Evolutionary conservation across 257 asterid genomes (phyloP), one percentile per base, ranked within the genome.

Genomic region (Nyctanthes arbortristis): DNA sequence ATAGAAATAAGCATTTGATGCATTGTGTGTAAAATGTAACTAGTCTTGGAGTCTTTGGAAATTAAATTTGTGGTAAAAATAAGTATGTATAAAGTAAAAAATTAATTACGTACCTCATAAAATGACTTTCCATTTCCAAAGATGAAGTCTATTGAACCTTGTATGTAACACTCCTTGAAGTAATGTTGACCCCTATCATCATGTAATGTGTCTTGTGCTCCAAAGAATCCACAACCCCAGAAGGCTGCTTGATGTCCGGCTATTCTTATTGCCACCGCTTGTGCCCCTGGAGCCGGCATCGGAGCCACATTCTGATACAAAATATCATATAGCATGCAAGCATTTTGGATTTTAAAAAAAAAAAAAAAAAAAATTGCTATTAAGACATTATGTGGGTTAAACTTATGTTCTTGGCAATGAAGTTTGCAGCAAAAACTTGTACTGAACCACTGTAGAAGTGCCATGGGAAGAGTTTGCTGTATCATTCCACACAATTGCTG

Each of bases 211-310:
- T 91, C 99, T 47, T 93, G 97, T 4, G 97, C 96, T 71, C 97
- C 97, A 22, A 93, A 91, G 82, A 93, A 93, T 24, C 99, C 97
- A 29, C 99, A 93, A 1, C 99, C 97, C 90, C 91, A 86, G 58
- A 91, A 93, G 0, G 94, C 96, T 0, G 97, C 89, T 75, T 77
- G 73, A 45, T 93, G 97, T 47, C 96, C 99, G 0, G 80, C 79
- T 7, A 93, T 80, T 73, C 99, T 83, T 0, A 91, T 81, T 1
- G 99, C 99, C 25, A 89, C 99, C 0, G 96, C 99, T 45, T 93
- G 97, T 1, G 97, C 99, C 36, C 99, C 99, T 0, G 96, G 96
- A 39, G 18, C 76, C 0, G 99, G 96, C 25, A 87, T 75, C 0
- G 96, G 97, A 52, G 97, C 99, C 68, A 86, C 87, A 65, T 93